A percentile compares a stretch with the other conserved stretches of the same genome.
phyloP scores from a whole-genome alignment of 108 stramenopile species.

The Nitzschia sp. region DNA sequence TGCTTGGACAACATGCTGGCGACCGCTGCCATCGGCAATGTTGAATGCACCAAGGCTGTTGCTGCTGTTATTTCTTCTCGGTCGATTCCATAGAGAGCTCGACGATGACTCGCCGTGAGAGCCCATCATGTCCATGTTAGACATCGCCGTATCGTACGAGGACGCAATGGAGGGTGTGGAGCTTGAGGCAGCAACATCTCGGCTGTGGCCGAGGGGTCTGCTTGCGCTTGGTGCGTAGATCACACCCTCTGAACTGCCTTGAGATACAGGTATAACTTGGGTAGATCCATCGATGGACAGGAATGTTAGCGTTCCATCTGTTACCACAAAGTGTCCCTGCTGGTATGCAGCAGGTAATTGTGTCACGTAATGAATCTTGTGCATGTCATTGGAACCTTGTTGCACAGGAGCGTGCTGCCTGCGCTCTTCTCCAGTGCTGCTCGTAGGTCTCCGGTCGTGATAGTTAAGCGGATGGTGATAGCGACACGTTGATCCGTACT shows the following conservation, averaged over 20 bases:
- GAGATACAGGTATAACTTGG: slow-evolving; percentile 30
- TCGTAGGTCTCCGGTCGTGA: slow-evolving; percentile 16
- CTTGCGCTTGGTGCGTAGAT: slow-evolving; percentile 2
- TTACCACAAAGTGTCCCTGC: slow-evolving; percentile 42
- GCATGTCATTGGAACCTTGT: neutral
- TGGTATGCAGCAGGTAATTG: slow-evolving; percentile 30
- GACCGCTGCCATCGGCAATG: slow-evolving; percentile 3
- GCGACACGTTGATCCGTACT: slow-evolving; percentile 89
- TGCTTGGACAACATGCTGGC: slow-evolving; percentile 10
- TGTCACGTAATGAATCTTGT: slow-evolving; percentile 36
- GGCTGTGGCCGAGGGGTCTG: slow-evolving; percentile 9
- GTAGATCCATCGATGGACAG: slow-evolving; percentile 27
- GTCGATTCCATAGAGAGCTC: slow-evolving; percentile 32
- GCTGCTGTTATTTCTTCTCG: slow-evolving; percentile 14
- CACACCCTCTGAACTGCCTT: slow-evolving; percentile 15
- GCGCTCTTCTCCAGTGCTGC: slow-evolving; percentile 1
- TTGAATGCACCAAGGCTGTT: slow-evolving; percentile 20
- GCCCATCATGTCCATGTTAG: slow-evolving; percentile 28
- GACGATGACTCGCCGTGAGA: slow-evolving; percentile 16
- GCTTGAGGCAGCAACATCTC: slow-evolving; percentile 37
- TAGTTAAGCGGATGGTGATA: slow-evolving; percentile 86
- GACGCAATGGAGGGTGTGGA: slow-evolving; percentile 55
- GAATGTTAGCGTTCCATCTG: slow-evolving; percentile 39
- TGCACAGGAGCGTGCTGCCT: neutral
- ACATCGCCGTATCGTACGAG: slow-evolving; percentile 51